Base-by-base conservation (phyloP, 176 grass and related monocot species). In the Carex myosuroides region DNA sequence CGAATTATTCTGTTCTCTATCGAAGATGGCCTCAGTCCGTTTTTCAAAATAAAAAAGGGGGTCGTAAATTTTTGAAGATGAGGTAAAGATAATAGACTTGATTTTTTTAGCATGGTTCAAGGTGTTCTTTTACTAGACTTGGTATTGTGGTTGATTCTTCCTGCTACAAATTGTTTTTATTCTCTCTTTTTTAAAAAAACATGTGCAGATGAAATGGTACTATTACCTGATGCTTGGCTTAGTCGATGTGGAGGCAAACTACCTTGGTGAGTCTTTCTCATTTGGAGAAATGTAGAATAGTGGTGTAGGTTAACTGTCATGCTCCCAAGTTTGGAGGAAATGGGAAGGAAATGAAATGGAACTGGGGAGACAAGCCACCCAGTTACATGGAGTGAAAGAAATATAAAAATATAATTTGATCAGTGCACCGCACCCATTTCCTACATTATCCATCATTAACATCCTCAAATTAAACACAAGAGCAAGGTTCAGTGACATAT, bases 201-300 rank as follows among this genome's bases (percentile, higher is more conserved):
- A 79, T 85, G 11, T 83, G 29, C 85, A 91, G 89, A 91, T 94
- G 79, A 94, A 91, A 84, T 94, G 92, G 89, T 91, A 91, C 71
- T 94, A 88, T 70, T 94, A 91, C 79, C 54, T 94, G 21, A 13
- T 88, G 20, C 85, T 94, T 17, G 87, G 79, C 60, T 81, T 94
- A 58, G 79, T 94, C 46, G 87, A 94, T 84, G 92, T 94, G 53
- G 89, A 94, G 79, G 92, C 87, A 16, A 94, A 91, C 84, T 94
- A 89, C 74, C 85, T 94, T 80, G 89, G 92, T 91, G 50, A 83
- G 87, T 80, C 9, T 20, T 76, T 59, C 17, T 60, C 61, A 64
- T 65, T 53, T 62, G 21, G 73, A 50, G 46, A 50, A 50, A 50
- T 50, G 46, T 56, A 77, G 30, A 85, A 30, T 85, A 91, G 81